Evolutionary conservation across 2,329 filamentous ascomycete species (phyloP), one percentile per base, ranked within the genome.

Genomic region (Gremmenia infestans): DNA sequence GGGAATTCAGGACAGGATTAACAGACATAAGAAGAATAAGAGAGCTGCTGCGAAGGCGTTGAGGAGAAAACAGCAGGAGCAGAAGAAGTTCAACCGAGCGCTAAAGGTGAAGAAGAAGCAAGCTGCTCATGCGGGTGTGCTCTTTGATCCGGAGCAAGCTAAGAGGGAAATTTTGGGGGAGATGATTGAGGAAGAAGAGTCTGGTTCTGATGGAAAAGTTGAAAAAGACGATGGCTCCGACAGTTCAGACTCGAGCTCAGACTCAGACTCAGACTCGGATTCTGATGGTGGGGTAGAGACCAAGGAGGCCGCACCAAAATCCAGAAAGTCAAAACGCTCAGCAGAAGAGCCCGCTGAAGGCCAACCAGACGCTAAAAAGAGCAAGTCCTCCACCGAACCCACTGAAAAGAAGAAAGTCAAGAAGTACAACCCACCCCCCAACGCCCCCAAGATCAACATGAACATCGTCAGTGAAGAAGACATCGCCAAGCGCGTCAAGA

Each of bases 21-120:
- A 53, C 7, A 37, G 51, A 1, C 53, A 56, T 15, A 65, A 64
- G 54, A 62, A 61, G 35, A 52, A 55, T 32, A 67, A 64, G 42
- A 57, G 48, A 32, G 43, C 52, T 32, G 55, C 57, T 11, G 60
- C 59, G 42, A 65, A 64, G 47, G 47, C 55, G 22, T 52, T 62
- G 12, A 54, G 58, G 35, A 59, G 53, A 15, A 43, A 63, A 22
- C 60, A 67, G 36, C 58, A 61, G 48, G 61, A 65, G 51, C 56
- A 63, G 17, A 63, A 68, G 59, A 62, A 59, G 54, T 59, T 68
- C 32, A 67, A 67, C n/a, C 56, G 54, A 49, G 61, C 59, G 9
- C 55, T 68, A 61, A 68, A 67, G 48, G 19, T 53, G 3, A 60
- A 55, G 53, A 67, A 63, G 57, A 65, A 63, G 53, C 47, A 60